Conservation (phyloP, 208 protist genomes). For the Crithidia expoeki region DNA sequence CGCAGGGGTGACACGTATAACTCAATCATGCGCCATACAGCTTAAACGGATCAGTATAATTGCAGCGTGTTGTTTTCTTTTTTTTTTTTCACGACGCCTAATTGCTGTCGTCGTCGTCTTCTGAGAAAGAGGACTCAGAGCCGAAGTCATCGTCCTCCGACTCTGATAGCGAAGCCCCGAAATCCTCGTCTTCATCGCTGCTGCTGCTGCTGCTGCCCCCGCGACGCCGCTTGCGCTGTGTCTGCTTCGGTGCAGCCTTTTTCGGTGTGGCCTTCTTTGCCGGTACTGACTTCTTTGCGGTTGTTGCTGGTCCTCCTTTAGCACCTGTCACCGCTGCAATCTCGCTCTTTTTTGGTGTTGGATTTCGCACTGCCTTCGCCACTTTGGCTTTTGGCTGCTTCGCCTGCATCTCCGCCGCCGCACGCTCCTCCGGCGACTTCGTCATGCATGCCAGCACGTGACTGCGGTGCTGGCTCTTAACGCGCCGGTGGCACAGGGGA, state of each 20-base stretch:
- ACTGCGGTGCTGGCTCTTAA: constrained; percentile 52
- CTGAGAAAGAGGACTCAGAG: constrained; percentile 25
- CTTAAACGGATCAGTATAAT: too few relatives aligned
- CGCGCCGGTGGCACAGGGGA: constrained; percentile 60
- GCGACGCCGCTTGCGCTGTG: constrained; percentile 28
- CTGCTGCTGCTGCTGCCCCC: constrained; percentile 22
- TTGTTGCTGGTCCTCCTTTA: too few relatives aligned
- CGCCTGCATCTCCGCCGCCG: neutral
- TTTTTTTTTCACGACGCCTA: constrained; percentile 5
- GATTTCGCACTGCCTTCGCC: neutral
- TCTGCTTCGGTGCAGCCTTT: constrained; percentile 15
- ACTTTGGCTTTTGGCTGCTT: neutral
- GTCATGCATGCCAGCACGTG: constrained; percentile 66
- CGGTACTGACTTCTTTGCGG: constrained; percentile 11
- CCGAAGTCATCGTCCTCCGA: constrained; percentile 30
- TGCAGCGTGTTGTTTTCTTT: too few relatives aligned
- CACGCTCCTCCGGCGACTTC: constrained; percentile 10
- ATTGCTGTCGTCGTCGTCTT: constrained; percentile 30
- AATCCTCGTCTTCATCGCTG: constrained; percentile 30
- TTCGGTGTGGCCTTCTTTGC: constrained; percentile 29
- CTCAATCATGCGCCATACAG: too few relatives aligned
- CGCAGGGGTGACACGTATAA: too few relatives aligned
- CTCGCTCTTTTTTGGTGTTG: constrained; percentile 2
- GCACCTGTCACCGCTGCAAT: constrained; percentile 1
- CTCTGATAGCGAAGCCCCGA: constrained; percentile 18